A percentile compares a stretch with the other conserved stretches of the same genome.
These are phyloP conservation scores for Skeletonema grethae DNA, from an alignment of 108 stramenopile genomes.

Conservation along the genomic window DNA sequence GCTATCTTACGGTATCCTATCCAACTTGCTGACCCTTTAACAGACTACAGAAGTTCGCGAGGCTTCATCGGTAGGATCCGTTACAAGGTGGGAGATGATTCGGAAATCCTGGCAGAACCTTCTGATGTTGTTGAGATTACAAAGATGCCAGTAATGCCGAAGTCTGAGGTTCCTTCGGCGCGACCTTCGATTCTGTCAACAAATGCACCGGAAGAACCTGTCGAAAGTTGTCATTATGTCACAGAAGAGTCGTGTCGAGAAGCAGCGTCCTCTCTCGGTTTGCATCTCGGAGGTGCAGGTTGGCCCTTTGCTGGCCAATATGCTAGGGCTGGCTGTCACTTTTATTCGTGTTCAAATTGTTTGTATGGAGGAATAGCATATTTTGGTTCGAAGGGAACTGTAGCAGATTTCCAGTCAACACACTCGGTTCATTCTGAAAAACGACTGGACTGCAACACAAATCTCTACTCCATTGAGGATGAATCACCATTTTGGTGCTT, in stretches of 20 bases:
- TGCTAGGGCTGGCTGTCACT: conserved; percentile 20
- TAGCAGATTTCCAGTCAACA: conserved; percentile 5
- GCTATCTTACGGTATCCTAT: conserved; percentile 18
- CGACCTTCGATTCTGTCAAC: neutral
- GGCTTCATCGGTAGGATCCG: conserved; percentile 26
- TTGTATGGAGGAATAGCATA: conserved; percentile 24
- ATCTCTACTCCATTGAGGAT: conserved; percentile 7
- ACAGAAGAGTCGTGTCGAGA: conserved; percentile 30
- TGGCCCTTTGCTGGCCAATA: conserved; percentile 22
- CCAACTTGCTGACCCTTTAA: conserved; percentile 17
- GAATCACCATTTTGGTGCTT: conserved; percentile 26
- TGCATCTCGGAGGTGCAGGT: conserved; percentile 17
- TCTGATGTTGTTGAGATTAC: neutral
- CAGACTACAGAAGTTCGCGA: conserved; percentile 8
- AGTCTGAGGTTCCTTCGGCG: neutral
- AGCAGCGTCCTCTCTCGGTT: conserved; percentile 14
- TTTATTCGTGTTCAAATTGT: conserved; percentile 24
- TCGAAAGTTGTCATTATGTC: conserved; percentile 17
- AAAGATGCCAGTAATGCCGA: neutral
- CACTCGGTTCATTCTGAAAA: conserved; percentile 5
- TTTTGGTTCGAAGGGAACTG: conserved; percentile 11
- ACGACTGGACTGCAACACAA: conserved; percentile 21
- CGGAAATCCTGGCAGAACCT: neutral
- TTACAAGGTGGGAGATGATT: neutral
- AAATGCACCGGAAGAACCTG: neutral